Evolutionary conservation across 2,329 filamentous ascomycete species (phyloP), one percentile per base, ranked within the genome.

Genomic region (Cercospora beticola): DNA sequence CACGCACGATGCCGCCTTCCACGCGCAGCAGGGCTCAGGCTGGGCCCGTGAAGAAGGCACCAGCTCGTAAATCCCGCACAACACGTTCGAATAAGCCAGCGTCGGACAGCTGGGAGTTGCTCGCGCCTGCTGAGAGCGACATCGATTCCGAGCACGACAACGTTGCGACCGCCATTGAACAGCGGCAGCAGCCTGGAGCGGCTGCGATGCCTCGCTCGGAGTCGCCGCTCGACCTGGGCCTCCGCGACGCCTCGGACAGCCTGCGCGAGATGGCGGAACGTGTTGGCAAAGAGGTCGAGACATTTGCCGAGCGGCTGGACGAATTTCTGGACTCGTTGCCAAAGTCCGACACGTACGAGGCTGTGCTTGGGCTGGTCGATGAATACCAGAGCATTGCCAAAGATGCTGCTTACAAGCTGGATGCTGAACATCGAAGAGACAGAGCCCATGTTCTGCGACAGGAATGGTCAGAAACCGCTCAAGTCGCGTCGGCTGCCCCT

Each of bases 251-350:
- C 40, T 66, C 64, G 28, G 21, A 54, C 21, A 54, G 87, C 18
- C 81, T 91, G 71, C 87, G 87, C 77, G 84, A 86, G 71, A 88
- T 89, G 73, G 88, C 88, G 69, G 87, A 92, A 72, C 86, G 87
- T 54, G 88, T 92, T 33, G 91, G 91, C 62, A 88, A 89, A 70
- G 93, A 97, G 80, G 92, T 97, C 68, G 93, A 97, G 81, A 86
- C 88, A 56, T 97, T 97, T 77, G 93, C 94, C 43, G 90, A 91
- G 77, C 87, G 88, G 62, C 86, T 97, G 23, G 94, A 97, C 81
- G 86, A 88, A 65, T 94, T 93, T 79, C 49, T 78, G 46, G 86
- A 83, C 74, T 85, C 79, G 74, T 83, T 75, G 75, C 73, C 80
- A 84, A 23, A 63, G 14, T 72, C 77, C 82, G 69, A 71, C 81